These are phyloP conservation scores for Phytophthora colocasiae DNA, from an alignment of 352 stramenopile genomes.

Conservation along the genomic window DNA sequence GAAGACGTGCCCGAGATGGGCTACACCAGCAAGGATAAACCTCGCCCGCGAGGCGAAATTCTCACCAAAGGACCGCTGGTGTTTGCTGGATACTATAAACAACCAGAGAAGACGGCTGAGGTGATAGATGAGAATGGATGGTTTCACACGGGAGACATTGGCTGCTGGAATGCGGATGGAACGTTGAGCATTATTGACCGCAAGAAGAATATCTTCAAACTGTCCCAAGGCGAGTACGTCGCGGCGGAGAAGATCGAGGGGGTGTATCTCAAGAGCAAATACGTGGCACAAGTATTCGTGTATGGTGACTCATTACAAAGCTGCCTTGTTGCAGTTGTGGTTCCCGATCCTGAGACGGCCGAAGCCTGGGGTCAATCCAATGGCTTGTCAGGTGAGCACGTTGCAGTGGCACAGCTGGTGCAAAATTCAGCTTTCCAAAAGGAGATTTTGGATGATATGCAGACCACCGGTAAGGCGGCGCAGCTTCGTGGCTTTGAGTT, in stretches of 20 bases:
- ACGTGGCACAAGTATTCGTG: slow-evolving; percentile 96
- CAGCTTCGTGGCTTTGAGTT: slow-evolving; percentile 94
- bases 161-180: slow-evolving; percentile 94
- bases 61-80: slow-evolving; percentile 80
- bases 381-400: slow-evolving; percentile 41
- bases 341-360: slow-evolving; percentile 77
- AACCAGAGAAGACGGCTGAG: slow-evolving; percentile 92
- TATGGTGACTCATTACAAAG: slow-evolving; percentile 96
- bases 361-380: slow-evolving; percentile 57
- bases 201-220: slow-evolving; percentile 97
- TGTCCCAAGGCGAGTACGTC: slow-evolving; percentile 96
- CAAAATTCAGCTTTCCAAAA: slow-evolving; percentile 59
- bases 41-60: slow-evolving; percentile 71
- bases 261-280: slow-evolving; percentile 92
- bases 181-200: slow-evolving; percentile 92
- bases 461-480: slow-evolving; percentile 51
- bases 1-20: slow-evolving; percentile 97
- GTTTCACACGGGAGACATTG: slow-evolving; percentile 98
- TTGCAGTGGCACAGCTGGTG: slow-evolving; percentile 43
- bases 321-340: slow-evolving; percentile 94
- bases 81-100: slow-evolving; percentile 96
- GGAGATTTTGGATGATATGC: slow-evolving; percentile 81
- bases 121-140: slow-evolving; percentile 94
- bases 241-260: slow-evolving; percentile 97
- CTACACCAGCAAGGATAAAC: slow-evolving; percentile 90